A percentile compares a stretch with the other conserved stretches of the same genome.
phyloP scores from a whole-genome alignment of 768 basidiomycete genomes.

The Boletus patriciae region DNA sequence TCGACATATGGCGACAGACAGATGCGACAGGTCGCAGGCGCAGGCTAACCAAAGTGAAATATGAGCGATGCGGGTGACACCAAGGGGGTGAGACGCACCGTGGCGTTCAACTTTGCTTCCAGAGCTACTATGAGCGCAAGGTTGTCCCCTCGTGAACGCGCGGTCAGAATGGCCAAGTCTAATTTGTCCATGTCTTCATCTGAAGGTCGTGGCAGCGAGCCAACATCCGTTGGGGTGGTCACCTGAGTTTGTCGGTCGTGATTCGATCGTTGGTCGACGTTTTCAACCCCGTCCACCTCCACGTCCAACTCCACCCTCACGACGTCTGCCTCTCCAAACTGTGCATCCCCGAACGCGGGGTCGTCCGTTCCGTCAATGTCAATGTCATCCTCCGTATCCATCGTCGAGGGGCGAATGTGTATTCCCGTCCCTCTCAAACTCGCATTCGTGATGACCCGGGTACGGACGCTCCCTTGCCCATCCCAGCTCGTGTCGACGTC shows the following conservation, averaged over 20 bases:
- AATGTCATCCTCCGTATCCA: constrained; percentile 76
- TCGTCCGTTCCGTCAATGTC: constrained; percentile 81
- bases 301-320: constrained; percentile 38
- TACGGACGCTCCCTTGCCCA: constrained; percentile 43
- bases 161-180: constrained; percentile 50
- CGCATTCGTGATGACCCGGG: constrained; percentile 36
- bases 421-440: constrained; percentile 65
- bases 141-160: constrained; percentile 49
- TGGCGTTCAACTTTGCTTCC: constrained; percentile 57
- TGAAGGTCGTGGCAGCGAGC: background rate
- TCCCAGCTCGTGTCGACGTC: constrained; percentile 40
- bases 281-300: constrained; percentile 11
- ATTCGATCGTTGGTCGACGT: constrained; percentile 13
- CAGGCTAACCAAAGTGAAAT: constrained; percentile 14
- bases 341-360: constrained; percentile 61
- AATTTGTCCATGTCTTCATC: constrained; percentile 44
- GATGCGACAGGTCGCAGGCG: constrained; percentile 58
- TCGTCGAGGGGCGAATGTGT: constrained; percentile 52
- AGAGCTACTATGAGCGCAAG: constrained; percentile 52
- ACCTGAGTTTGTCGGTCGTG: constrained; percentile 40
- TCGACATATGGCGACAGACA: constrained; percentile 78
- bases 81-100: constrained; percentile 45
- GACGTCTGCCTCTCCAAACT: constrained; percentile 77
- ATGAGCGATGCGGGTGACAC: constrained; percentile 31
- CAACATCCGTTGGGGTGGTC: background rate